Evolutionary conservation across 1,284 basidiomycete genomes (phyloP).

Genomic region (Cryptococcus floricola): DNA sequence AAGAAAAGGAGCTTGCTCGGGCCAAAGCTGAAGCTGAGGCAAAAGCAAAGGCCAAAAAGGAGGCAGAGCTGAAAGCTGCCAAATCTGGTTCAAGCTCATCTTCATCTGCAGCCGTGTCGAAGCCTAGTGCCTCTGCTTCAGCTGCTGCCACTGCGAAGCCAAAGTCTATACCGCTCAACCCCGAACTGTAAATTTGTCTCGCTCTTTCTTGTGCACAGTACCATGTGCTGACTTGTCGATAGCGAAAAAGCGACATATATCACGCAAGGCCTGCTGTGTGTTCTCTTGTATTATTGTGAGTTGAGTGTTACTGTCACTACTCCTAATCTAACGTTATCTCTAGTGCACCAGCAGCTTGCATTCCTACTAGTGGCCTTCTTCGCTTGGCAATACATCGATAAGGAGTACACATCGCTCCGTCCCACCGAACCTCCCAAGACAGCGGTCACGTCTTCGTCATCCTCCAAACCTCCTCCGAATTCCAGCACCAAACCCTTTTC

Average conservation of each 20-base stretch:
- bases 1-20: slow-evolving; percentile 9
- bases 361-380: slow-evolving; percentile 21
- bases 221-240: neutral
- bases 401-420: neutral
- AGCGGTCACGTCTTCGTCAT: neutral
- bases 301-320: neutral
- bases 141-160: neutral
- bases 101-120: neutral
- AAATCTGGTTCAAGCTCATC: neutral
- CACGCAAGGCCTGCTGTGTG: slow-evolving; percentile 24
- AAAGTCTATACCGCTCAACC: slow-evolving; percentile 11
- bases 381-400: slow-evolving; percentile 15
- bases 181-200: slow-evolving; percentile 18
- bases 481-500: neutral
- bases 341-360: slow-evolving; percentile 21
- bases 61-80: slow-evolving; percentile 7
- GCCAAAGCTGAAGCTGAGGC: slow-evolving; percentile 13
- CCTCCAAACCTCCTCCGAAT: neutral
- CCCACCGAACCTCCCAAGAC: neutral
- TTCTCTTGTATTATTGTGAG: slow-evolving; percentile 26
- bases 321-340: neutral
- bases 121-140: neutral
- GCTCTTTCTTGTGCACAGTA: neutral
- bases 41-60: slow-evolving; percentile 11
- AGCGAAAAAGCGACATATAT: slow-evolving; percentile 30